phyloP scores from a whole-genome alignment of 2,329 filamentous ascomycete species.

The Rosellinia necatrix region DNA sequence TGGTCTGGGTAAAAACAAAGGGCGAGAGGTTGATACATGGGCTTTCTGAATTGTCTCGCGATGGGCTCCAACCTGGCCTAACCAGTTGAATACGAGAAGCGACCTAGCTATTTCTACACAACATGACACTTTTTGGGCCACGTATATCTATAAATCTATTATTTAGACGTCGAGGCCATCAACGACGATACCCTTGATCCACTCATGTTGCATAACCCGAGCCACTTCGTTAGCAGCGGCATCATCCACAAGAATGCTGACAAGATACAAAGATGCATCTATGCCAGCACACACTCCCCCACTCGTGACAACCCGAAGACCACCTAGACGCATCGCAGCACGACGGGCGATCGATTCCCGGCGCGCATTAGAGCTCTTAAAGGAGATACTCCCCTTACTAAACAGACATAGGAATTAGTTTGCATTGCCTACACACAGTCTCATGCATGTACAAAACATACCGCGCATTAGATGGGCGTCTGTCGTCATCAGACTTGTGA shows the following conservation, averaged over 20 bases:
- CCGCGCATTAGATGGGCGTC: constrained; percentile 65
- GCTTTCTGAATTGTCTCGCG: constrained; percentile 18
- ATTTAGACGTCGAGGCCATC: constrained; percentile 80
- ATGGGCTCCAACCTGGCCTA: constrained; percentile 23
- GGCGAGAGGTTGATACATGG: constrained; percentile 9
- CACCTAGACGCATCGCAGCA: constrained; percentile 73
- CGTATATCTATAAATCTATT: constrained; percentile 27
- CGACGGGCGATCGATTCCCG: constrained; percentile 82
- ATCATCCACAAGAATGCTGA: constrained; percentile 80
- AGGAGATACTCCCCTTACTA: constrained; percentile 83
- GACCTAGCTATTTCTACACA: constrained; percentile 24
- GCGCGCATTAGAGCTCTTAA: constrained; percentile 73
- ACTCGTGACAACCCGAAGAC: constrained; percentile 75
- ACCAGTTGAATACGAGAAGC: constrained; percentile 20
- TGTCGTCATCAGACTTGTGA: constrained; percentile 69
- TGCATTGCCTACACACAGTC: neutral
- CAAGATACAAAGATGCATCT: constrained; percentile 83
- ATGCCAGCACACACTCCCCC: constrained; percentile 80
- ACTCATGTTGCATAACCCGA: constrained; percentile 77
- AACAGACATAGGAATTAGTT: constrained; percentile 32
- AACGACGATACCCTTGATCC: constrained; percentile 84
- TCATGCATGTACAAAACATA: constrained; percentile 44
- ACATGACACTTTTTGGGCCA: constrained; percentile 6
- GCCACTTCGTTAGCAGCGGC: constrained; percentile 77
- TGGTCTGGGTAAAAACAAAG: too few species aligned